phyloP scores from a whole-genome alignment of 331 rosid genomes.

The Acacia concinna region DNA sequence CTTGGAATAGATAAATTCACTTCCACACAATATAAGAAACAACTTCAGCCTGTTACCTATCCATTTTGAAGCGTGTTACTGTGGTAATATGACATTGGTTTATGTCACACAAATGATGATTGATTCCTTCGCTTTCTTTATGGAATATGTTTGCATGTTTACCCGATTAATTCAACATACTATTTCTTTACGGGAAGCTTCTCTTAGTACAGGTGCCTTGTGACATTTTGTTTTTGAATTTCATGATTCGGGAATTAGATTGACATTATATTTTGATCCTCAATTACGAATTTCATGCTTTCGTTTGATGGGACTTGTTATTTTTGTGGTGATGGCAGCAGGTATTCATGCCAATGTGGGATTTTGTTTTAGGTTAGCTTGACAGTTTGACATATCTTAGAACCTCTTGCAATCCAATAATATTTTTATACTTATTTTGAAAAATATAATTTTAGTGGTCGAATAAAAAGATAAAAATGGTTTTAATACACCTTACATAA shows the following conservation, averaged over 20 bases:
- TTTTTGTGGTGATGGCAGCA: neutral
- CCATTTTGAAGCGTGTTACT: neutral
- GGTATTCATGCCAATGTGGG: neutral
- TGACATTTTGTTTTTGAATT: neutral
- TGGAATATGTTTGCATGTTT: constrained; percentile 2
- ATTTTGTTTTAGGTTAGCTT: neutral
- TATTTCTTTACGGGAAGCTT: neutral
- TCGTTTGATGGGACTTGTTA: neutral
- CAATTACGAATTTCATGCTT: neutral
- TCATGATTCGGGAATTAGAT: neutral
- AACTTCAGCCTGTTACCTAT: neutral
- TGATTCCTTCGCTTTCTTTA: neutral
- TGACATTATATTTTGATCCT: neutral
- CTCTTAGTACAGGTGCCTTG: neutral
- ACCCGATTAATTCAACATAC: neutral
- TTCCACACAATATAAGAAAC: neutral
- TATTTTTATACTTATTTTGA: no score
- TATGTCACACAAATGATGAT: neutral
- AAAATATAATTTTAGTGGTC: no score
- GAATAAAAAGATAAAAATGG: neutral
- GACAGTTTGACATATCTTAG: neutral
- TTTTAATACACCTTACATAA: neutral
- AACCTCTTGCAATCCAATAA: neutral
- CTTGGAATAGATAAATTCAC: neutral
- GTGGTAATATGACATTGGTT: neutral